A percentile compares a stretch with the other conserved stretches of the same genome.
phyloP scores from a whole-genome alignment of 2,329 filamentous ascomycete species.

The Cercospora berteroae region DNA sequence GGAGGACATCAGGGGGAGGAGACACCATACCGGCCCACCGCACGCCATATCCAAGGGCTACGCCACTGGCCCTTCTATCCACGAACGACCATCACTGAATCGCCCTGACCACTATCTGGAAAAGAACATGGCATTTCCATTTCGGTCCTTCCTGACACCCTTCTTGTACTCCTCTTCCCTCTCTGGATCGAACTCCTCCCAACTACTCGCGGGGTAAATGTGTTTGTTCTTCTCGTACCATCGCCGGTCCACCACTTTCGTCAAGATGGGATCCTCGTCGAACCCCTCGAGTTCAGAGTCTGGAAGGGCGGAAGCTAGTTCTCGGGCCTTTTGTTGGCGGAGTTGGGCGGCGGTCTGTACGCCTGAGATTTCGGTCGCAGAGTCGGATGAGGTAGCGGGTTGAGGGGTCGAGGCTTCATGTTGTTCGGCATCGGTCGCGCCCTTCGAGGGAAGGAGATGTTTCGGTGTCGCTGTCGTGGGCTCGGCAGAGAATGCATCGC shows the following conservation, averaged over 20 bases:
- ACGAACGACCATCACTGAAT: not conserved
- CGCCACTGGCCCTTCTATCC: too few relatives aligned
- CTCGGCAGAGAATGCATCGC: constrained; percentile 59
- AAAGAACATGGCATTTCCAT: constrained; percentile 86
- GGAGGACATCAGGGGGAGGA: not conserved
- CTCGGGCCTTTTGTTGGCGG: constrained; percentile 23
- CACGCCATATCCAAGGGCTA: not conserved
- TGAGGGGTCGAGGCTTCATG: not conserved
- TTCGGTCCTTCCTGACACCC: constrained; percentile 75
- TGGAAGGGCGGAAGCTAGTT: constrained; percentile 45
- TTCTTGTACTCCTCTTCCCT: constrained; percentile 80
- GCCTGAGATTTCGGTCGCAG: not conserved
- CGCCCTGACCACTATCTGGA: constrained; percentile 10
- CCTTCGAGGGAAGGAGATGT: constrained; percentile 29
- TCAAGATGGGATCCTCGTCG: constrained; percentile 72
- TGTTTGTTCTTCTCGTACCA: constrained; percentile 99
- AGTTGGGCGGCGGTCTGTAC: constrained; percentile 31
- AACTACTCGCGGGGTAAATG: constrained; percentile 92
- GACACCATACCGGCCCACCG: too few relatives aligned
- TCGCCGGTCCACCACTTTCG: constrained; percentile 90
- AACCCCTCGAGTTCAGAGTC: constrained; percentile 65
- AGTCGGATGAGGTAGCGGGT: constrained; percentile 6
- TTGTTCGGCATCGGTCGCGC: not conserved
- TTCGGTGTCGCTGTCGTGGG: constrained; percentile 45
- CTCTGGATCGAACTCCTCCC: constrained; percentile 91